Conservation (phyloP, 2,329 filamentous ascomycete species). For the Fusarium sacchari region DNA sequence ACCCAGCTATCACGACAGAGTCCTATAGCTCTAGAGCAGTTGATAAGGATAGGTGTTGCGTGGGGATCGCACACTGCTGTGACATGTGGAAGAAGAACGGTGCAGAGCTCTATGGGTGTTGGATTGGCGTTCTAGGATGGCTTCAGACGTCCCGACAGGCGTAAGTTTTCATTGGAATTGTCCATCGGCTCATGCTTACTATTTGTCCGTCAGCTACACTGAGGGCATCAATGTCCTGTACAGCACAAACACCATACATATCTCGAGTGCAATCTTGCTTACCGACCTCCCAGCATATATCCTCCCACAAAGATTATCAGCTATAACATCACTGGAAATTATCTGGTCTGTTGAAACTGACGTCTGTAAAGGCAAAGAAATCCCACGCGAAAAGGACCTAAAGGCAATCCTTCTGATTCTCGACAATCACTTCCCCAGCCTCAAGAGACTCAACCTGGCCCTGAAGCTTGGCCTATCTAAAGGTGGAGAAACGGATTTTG, state of each 20-base stretch:
- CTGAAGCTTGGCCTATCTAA: neutral
- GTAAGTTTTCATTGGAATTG: rapidly evolving
- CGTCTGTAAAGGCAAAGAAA: rapidly evolving
- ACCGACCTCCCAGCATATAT: neutral
- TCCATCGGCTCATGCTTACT: rapidly evolving
- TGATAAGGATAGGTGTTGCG: neutral
- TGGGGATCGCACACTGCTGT: neutral
- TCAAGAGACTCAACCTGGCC: neutral
- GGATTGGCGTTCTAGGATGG: neutral
- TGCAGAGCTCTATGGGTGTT: neutral
- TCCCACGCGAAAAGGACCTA: neutral
- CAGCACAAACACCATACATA: neutral
- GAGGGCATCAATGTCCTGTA: neutral
- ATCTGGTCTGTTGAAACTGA: neutral
- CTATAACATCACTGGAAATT: neutral
- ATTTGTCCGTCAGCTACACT: neutral
- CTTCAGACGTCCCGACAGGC: neutral
- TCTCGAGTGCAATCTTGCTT: neutral
- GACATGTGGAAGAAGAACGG: neutral
- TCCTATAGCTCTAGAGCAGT: neutral
- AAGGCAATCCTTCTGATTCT: neutral
- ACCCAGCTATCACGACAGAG: neutral
- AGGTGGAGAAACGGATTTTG: neutral
- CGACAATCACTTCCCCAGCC: neutral
- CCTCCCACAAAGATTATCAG: neutral